phyloP scores from a whole-genome alignment of 495 filamentous ascomycete genomes.

The Penicillium cinerascens region DNA sequence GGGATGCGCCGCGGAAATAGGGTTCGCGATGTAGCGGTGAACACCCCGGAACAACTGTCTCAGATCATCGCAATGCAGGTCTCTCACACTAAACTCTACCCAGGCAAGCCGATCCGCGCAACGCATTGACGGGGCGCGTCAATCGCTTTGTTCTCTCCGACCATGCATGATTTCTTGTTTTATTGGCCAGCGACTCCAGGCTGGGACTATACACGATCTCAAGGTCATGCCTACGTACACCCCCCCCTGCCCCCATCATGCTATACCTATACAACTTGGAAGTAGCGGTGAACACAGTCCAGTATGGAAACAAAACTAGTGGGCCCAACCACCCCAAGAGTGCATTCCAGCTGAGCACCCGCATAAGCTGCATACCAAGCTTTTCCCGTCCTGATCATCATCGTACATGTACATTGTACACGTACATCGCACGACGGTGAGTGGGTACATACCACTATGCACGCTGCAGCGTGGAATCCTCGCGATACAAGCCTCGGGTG shows the following conservation, averaged over 20 bases:
- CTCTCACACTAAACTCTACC: not conserved
- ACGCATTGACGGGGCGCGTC: not conserved
- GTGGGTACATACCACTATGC: not conserved
- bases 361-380: not conserved
- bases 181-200: too few species aligned
- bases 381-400: not conserved
- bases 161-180: not conserved
- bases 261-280: too few species aligned
- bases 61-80: conserved; percentile 3
- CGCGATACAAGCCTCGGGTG: conserved; percentile 16
- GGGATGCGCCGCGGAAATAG: not conserved
- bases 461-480: not conserved
- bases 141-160: not conserved
- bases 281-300: not conserved
- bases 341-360: not conserved
- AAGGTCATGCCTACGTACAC: too few species aligned
- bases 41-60: not conserved
- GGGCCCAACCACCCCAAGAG: too few species aligned
- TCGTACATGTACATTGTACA: not conserved
- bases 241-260: too few species aligned
- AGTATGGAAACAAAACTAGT: not conserved
- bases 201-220: too few species aligned
- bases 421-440: not conserved
- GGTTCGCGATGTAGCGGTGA: conserved; percentile 7
- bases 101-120: not conserved